phyloP scores from a whole-genome alignment of 1,284 basidiomycete genomes.

The Butyriboletus appendiculatus region DNA sequence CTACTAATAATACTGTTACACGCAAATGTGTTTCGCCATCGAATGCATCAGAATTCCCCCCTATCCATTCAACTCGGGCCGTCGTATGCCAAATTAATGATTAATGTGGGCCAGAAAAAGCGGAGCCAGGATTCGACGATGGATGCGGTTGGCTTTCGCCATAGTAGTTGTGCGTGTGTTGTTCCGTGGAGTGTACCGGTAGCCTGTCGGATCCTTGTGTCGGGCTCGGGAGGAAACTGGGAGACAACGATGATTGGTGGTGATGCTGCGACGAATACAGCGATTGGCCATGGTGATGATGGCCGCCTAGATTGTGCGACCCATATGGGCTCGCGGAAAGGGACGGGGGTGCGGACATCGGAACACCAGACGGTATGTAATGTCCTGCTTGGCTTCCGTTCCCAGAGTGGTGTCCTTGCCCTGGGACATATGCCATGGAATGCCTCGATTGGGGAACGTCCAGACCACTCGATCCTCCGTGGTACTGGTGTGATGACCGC shows the following conservation, averaged over 20 bases:
- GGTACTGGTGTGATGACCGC: constrained; percentile 34
- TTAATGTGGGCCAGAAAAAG: constrained; percentile 51
- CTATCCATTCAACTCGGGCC: constrained; percentile 15
- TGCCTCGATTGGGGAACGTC: constrained; percentile 34
- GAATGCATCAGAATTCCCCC: constrained; percentile 16
- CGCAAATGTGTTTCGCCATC: constrained; percentile 23
- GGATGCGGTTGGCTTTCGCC: constrained; percentile 43
- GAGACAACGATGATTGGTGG: constrained; percentile 31
- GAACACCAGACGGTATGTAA: constrained; percentile 48
- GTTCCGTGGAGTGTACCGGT: constrained; percentile 35
- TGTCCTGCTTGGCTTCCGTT: constrained; percentile 36
- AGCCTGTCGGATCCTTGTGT: constrained; percentile 33
- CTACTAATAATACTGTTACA: constrained; percentile 38
- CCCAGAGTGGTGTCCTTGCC: constrained; percentile 37
- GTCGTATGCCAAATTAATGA: constrained; percentile 35
- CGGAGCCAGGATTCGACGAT: constrained; percentile 46
- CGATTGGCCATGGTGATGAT: constrained; percentile 34
- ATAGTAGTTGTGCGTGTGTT: constrained; percentile 36
- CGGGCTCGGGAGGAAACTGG: constrained; percentile 32
- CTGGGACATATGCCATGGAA: constrained; percentile 29
- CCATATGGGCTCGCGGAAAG: constrained; percentile 49
- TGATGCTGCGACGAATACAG: constrained; percentile 35
- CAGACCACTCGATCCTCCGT: constrained; percentile 21
- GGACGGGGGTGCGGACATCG: constrained; percentile 53
- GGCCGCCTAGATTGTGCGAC: constrained; percentile 34